Evolutionary conservation across 495 filamentous ascomycete species (phyloP), one percentile per base, ranked within the genome.

Genomic region (Rusavskia elegans): DNA sequence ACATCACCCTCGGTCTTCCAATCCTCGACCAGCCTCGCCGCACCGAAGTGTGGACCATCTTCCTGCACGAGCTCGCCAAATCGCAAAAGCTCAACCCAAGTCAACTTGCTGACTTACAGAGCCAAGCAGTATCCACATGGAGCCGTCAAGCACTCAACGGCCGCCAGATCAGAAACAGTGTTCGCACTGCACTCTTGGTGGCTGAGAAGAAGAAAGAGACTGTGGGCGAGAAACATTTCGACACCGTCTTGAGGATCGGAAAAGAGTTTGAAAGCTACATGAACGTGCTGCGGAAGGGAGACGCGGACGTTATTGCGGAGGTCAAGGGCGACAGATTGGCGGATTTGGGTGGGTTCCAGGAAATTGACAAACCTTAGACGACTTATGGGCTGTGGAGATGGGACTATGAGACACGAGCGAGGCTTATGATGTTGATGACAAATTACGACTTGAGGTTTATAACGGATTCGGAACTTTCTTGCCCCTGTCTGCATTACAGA

Each of bases 1-100:
- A 78, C 48, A 61, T 77, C 35, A 59, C 50, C 2, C 38, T 68
- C 3, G 55, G 58, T 17, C 42, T 60, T 10, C 58, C 58, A 17
- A 17, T 40, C 8, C 53, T 60, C 2, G 58, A 60, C 29, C 58
- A 51, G 10, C 37, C 39, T 25, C 52, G 45, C 9, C 41, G 58
- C 1, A 44, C 27, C 30, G 30, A 30, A 3, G 48, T 60, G 3
- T 60, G 58, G 58, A 7, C n/a, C 11, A 55, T 57, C 52, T 55
- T 55, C 20, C 35, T 60, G 5, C 39, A 60, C 2, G 55, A 57
- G n/a, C 19, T 60, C 16, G 30, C 20, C 6, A 37, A 23, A n/a
- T 55, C 32, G 14, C 48, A 59, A 37, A 17, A 30, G 10, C 21
- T 45, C 25, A 53, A 49, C 25, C 32, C 44, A 25, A 41, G 11